These are phyloP conservation scores for Metarhizium anisopliae DNA, from an alignment of 2,329 filamentous ascomycete genomes.

Conservation along the genomic window DNA sequence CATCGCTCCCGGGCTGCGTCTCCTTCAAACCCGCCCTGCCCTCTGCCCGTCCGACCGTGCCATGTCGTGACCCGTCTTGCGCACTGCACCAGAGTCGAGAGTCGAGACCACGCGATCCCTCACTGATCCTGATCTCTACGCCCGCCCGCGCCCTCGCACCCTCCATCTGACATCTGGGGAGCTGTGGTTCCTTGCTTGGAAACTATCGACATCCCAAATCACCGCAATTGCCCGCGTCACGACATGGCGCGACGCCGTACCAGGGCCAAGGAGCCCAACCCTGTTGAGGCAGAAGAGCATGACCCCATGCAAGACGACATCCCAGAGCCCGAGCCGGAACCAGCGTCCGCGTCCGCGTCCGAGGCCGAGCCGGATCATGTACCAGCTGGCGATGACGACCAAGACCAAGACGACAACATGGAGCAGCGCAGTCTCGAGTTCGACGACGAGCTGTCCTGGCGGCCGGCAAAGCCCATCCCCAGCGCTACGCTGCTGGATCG, in stretches of 20 bases:
- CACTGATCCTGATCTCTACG: neutral
- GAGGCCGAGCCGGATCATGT: conserved; percentile 1
- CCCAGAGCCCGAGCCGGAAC: conserved; percentile 11
- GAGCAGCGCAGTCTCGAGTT: conserved; percentile 53
- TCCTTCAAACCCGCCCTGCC: neutral
- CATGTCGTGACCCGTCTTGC: conserved; percentile 15
- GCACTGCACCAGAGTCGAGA: conserved; percentile 8
- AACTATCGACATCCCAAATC: conserved; percentile 3
- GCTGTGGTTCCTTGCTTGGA: conserved; percentile 1
- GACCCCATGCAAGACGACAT: conserved; percentile 9
- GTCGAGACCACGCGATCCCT: conserved; percentile 9
- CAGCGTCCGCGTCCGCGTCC: conserved; percentile 2
- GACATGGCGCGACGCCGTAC: conserved; percentile 28
- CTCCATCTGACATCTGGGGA: conserved; percentile 1
- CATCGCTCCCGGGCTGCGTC: neutral
- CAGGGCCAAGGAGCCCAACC: conserved; percentile 22
- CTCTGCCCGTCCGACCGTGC: conserved; percentile 8
- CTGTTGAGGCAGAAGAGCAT: conserved; percentile 18
- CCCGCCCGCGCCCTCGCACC: neutral
- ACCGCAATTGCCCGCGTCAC: conserved; percentile 8
- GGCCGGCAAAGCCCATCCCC: conserved; percentile 79
- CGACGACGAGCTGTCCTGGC: conserved; percentile 82
- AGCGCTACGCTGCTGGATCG: conserved; percentile 74
- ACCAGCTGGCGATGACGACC: neutral
- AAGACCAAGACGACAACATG: conserved; percentile 4